A percentile compares a stretch with the other conserved stretches of the same genome.
These are phyloP conservation scores for Gamarada debralockiae DNA, from an alignment of 495 filamentous ascomycete species.

Conservation along the genomic window DNA sequence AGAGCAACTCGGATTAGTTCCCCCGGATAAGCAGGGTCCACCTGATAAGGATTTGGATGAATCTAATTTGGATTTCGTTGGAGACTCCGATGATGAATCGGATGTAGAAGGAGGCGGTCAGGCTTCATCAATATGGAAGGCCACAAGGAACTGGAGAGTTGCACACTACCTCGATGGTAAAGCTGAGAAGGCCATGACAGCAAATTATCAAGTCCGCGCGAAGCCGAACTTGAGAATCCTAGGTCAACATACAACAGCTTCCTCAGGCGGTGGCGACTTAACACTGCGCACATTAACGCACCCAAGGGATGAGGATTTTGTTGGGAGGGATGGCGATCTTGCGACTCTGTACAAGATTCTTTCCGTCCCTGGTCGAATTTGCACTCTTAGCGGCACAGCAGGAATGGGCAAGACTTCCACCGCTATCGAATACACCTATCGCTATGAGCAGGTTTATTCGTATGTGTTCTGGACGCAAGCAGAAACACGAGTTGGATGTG, in stretches of 20 bases:
- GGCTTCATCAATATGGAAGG: neutral
- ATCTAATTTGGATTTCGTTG: neutral
- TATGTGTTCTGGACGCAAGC: slow-evolving; percentile 26
- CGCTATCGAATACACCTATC: slow-evolving; percentile 22
- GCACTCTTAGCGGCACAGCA: slow-evolving; percentile 21
- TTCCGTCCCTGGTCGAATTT: slow-evolving; percentile 19
- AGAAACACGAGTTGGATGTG: slow-evolving; percentile 12
- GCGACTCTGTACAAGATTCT: neutral
- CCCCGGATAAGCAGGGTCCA: neutral
- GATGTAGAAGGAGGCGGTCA: neutral
- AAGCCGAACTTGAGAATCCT: neutral
- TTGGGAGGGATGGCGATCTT: neutral
- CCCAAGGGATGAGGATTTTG: slow-evolving; percentile 6
- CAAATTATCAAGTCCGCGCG: neutral
- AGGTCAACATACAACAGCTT: neutral
- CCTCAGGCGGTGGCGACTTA: neutral
- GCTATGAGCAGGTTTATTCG: slow-evolving; percentile 8
- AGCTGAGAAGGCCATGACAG: too few relatives aligned
- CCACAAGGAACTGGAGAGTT: neutral
- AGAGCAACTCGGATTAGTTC: neutral
- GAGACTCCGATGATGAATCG: neutral
- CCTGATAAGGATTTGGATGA: neutral
- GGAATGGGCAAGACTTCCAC: slow-evolving; percentile 26
- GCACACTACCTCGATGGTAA: neutral
- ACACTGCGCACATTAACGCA: neutral